Base-by-base conservation (phyloP, 805 yeast species). In the Ogataea chonburiensis region DNA sequence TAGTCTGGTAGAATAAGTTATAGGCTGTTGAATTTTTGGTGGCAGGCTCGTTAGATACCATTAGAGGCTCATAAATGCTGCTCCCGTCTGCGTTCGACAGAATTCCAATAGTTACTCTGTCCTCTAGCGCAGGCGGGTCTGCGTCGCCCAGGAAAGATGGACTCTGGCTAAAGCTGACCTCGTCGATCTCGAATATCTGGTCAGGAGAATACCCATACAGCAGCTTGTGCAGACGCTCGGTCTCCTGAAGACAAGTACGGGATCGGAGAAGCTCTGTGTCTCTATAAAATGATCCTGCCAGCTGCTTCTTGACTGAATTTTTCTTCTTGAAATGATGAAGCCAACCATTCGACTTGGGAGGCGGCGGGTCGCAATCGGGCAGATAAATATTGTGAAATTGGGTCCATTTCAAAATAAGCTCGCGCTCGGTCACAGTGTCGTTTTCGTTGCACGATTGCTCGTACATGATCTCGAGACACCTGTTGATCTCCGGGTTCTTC, bases 281-380 rank as follows among this genome's bases (percentile, higher is more conserved):
- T 9, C 36, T 37, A 36, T 57, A 52, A 32, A 59, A 61, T 1
- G 37, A 24, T 10, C 40, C 32, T 6, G 64, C 63, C 13, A 58
- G 37, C 5, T 56, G 55, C 22, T 53, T 43, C 35, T 58, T 59
- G 2, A 50, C 31, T 5, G 51, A 33, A 40, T 60, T 55, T 25
- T 58, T 50, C 31, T 51, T 53, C 34, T 62, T 66, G 52, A 67
- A 67, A 43, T 64, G 63, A 28, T 63, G 61, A 5, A 67, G 37
- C 71, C 71, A 67, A 0, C 71, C 72, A 41, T 64, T 64, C 1
- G 68, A 59, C 40, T 61, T 61, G 5, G 45, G 40, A 5, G 46
- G 43, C 10, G 34, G 24, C 12, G 22, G 24, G 11, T 22, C 33
- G 16, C 23, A 24, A 7, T 26, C 9, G 7, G 25, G 15, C 12